phyloP scores from a whole-genome alignment of 768 basidiomycete species.

The Hortiboletus flavorubellus region DNA sequence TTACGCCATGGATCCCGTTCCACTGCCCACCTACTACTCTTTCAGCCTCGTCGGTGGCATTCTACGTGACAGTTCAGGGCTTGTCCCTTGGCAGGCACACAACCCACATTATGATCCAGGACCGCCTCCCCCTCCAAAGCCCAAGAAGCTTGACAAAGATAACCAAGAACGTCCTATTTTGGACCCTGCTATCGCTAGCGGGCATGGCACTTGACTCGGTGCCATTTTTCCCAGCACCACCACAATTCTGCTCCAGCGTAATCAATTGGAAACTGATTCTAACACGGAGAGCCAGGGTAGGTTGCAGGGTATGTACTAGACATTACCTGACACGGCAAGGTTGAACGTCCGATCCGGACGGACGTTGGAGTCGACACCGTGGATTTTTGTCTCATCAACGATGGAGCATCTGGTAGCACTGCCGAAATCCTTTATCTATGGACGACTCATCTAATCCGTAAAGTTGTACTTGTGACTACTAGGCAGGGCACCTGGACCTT shows the following conservation, averaged over 20 bases:
- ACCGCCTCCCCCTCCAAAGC: constrained; percentile 52
- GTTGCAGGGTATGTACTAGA: neutral
- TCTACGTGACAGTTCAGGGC: constrained; percentile 38
- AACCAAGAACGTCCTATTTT: neutral
- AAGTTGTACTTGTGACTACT: neutral
- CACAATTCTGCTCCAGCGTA: neutral
- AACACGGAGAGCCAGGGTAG: neutral
- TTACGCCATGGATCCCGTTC: constrained; percentile 30
- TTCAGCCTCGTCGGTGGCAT: constrained; percentile 52
- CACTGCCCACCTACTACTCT: constrained; percentile 44
- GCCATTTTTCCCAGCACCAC: neutral
- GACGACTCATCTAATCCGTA: neutral
- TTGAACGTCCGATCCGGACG: neutral
- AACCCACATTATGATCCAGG: constrained; percentile 76
- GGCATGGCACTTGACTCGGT: neutral
- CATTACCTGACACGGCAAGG: neutral
- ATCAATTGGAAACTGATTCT: neutral
- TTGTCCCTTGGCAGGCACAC: constrained; percentile 45
- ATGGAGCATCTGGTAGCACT: neutral
- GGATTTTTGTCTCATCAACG: neutral
- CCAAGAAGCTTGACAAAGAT: constrained; percentile 18
- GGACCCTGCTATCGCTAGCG: neutral
- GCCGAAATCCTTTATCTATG: neutral
- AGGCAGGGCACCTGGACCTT: neutral
- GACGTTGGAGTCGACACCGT: neutral